A percentile compares a stretch with the other conserved stretches of the same genome.
These are phyloP conservation scores for Volvariella surrecta DNA, from an alignment of 1,284 basidiomycete species.

Conservation along the genomic window DNA sequence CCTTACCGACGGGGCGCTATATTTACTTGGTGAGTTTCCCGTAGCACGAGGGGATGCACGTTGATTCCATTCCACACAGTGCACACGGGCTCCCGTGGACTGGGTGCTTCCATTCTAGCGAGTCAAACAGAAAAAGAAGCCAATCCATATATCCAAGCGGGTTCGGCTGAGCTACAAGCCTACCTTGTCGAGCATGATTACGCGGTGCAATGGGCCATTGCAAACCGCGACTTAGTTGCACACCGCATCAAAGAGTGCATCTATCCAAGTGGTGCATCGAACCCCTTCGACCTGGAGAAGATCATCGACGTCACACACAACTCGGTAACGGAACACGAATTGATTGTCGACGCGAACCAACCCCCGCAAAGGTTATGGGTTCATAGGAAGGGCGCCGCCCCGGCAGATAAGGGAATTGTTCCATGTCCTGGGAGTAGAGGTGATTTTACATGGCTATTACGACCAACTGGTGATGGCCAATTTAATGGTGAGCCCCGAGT, in stretches of 20 bases:
- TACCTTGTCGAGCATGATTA: constrained; percentile 27
- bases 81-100: constrained; percentile 28
- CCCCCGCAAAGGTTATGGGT: constrained; percentile 21
- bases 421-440: constrained; percentile 30
- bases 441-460: constrained; percentile 25
- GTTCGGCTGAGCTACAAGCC: constrained; percentile 17
- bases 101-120: constrained; percentile 24
- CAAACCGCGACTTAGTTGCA: constrained; percentile 28
- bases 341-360: constrained; percentile 9
- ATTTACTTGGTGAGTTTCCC: constrained; percentile 20
- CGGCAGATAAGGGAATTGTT: constrained; percentile 22
- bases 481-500: constrained; percentile 19
- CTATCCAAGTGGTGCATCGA: constrained; percentile 7
- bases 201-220: constrained; percentile 27
- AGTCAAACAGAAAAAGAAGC: constrained; percentile 19
- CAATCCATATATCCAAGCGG: constrained; percentile 23
- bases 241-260: constrained; percentile 25
- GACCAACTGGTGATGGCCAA: constrained; percentile 24
- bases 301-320: constrained; percentile 32
- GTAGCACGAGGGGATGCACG: not conserved
- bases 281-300: constrained; percentile 16
- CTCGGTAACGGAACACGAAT: constrained; percentile 20
- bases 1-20: constrained; percentile 19
- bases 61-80: constrained; percentile 14
- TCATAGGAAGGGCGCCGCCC: constrained; percentile 30